Percentiles rank a stretch among this genome's conserved stretches.
Conservation (phyloP, 176 grass and related monocot genomes). For the Oryza officinalis region DNA sequence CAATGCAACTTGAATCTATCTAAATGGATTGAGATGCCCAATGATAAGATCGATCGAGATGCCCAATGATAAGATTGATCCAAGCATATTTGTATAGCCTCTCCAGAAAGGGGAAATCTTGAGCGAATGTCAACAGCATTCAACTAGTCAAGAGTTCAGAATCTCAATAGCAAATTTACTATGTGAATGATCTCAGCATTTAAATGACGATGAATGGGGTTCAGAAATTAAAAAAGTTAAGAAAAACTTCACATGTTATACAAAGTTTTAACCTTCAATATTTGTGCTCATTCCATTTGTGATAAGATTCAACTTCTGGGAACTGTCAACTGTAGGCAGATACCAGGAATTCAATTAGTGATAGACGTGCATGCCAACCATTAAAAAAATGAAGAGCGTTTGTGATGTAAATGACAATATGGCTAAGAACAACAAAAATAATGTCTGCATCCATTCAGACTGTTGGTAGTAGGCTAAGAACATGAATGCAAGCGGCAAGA, state of each 20-base stretch:
- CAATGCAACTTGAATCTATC: neutral
- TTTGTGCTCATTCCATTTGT: too few species aligned
- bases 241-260: neutral
- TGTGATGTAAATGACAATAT: neutral
- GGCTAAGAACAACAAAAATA: neutral
- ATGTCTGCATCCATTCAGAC: neutral
- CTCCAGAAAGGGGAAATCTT: neutral
- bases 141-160: neutral
- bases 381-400: neutral
- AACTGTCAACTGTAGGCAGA: neutral
- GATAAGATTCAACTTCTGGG: neutral
- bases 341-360: neutral
- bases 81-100: neutral
- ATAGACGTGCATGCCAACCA: neutral
- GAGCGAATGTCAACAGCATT: slow-evolving; percentile 24
- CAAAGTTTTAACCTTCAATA: neutral
- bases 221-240: neutral
- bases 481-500: slow-evolving; percentile 5
- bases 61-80: neutral
- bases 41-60: slow-evolving; percentile 2
- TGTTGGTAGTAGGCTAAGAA: neutral
- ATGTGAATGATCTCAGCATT: neutral
- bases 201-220: neutral
- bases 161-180: neutral
- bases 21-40: slow-evolving; percentile 22